Percentiles rank a stretch among this genome's conserved stretches.
Conservation (phyloP, 495 filamentous ascomycete species). For the Thozetella sp. region DNA sequence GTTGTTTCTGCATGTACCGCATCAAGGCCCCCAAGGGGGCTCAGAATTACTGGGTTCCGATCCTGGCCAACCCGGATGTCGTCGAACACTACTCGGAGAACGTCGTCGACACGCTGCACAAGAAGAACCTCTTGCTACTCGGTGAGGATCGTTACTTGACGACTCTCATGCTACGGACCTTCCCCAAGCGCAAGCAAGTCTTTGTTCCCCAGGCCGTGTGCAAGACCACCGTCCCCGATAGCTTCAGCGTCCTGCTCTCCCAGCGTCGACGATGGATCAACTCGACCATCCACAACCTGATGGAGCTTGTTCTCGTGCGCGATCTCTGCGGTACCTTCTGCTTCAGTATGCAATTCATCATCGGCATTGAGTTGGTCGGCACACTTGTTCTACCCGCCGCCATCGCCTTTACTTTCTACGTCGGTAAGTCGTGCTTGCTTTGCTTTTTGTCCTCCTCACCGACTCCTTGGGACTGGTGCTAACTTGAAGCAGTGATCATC, state of each 20-base stretch:
- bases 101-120: conserved; percentile 97
- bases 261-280: conserved; percentile 99
- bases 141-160: conserved; percentile 97
- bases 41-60: conserved; percentile 99
- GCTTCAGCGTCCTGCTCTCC: conserved; percentile 89
- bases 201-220: conserved; percentile 98
- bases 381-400: conserved; percentile 94
- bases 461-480: conserved; percentile 10
- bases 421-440: conserved; percentile 60
- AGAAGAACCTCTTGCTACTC: conserved; percentile 94
- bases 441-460: not conserved
- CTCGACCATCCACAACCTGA: conserved; percentile 97
- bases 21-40: conserved; percentile 99
- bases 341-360: conserved; percentile 99
- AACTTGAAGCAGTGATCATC: conserved; percentile 64
- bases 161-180: conserved; percentile 97
- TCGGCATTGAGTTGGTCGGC: conserved; percentile 94
- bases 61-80: conserved; percentile 96
- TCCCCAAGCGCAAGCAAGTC: conserved; percentile 98
- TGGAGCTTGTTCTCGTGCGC: conserved; percentile 93
- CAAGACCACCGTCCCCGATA: conserved; percentile 95
- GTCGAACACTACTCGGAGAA: conserved; percentile 99
- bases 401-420: conserved; percentile 95
- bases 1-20: conserved; percentile 99
- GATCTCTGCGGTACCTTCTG: conserved; percentile 99